These are phyloP conservation scores for Trichocladium uniseriatum DNA, from an alignment of 495 filamentous ascomycete genomes.

Conservation along the genomic window DNA sequence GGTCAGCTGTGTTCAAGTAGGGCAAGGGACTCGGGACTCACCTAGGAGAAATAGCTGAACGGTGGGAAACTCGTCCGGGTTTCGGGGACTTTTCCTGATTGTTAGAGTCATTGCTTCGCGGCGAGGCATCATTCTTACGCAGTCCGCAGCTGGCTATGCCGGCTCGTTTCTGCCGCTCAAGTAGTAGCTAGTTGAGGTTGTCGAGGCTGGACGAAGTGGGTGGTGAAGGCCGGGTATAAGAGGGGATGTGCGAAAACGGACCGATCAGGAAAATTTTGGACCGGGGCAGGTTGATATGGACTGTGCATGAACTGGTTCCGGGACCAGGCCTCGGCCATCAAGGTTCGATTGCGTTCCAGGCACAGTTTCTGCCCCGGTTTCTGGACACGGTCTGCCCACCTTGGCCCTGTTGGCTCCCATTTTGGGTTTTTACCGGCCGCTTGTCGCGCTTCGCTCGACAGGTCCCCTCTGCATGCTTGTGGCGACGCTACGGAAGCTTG, in stretches of 20 bases:
- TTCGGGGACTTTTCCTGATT: conserved; percentile 35
- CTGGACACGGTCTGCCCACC: background rate
- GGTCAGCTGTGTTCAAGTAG: conserved; percentile 12
- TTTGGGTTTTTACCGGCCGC: too few relatives aligned
- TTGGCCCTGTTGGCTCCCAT: too few relatives aligned
- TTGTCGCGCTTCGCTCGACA: too few relatives aligned
- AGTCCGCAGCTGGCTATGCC: background rate
- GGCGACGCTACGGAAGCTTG: too few relatives aligned
- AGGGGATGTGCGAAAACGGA: background rate
- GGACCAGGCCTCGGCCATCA: background rate
- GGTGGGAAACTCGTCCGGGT: conserved; percentile 59
- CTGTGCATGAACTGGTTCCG: background rate
- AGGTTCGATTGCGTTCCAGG: background rate
- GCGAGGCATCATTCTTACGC: conserved; percentile 19
- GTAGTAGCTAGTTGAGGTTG: too few relatives aligned
- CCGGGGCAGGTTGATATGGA: conserved; percentile 4
- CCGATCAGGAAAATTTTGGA: background rate
- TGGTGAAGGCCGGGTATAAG: too few relatives aligned
- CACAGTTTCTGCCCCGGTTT: background rate
- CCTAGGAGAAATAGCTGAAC: conserved; percentile 69
- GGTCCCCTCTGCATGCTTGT: too few relatives aligned
- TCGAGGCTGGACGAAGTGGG: background rate
- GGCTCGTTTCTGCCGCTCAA: too few relatives aligned
- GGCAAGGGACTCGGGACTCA: too few relatives aligned
- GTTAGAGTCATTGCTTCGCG: conserved; percentile 37